A percentile compares a stretch with the other conserved stretches of the same genome.
Conservation (phyloP, 192 early-diverging fungal genomes). For the Coemansia sp. region DNA sequence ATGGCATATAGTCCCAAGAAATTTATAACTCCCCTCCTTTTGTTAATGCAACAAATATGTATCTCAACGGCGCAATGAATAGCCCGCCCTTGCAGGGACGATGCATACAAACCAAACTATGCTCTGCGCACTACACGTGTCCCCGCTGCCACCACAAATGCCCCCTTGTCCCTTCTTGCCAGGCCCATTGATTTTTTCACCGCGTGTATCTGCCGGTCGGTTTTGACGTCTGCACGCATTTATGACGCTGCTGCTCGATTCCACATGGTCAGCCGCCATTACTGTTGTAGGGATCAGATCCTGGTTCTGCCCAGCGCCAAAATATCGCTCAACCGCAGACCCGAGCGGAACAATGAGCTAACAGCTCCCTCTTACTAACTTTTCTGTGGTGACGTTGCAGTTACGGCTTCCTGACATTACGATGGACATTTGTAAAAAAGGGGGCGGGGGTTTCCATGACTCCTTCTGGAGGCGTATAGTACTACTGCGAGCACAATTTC, state of each 20-base stretch:
- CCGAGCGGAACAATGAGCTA: neutral
- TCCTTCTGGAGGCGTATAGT: neutral
- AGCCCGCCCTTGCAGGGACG: conserved; percentile 8
- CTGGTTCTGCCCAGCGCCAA: neutral
- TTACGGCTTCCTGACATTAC: neutral
- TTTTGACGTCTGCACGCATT: neutral
- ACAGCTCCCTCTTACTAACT: neutral
- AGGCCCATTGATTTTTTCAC: neutral
- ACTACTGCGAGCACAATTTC: neutral
- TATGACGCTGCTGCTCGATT: neutral
- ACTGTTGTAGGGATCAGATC: neutral
- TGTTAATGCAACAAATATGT: neutral
- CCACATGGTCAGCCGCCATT: neutral
- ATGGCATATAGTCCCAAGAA: neutral
- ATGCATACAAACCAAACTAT: neutral
- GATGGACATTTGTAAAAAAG: neutral
- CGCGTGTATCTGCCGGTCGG: neutral
- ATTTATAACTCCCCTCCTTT: neutral
- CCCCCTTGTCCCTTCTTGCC: neutral
- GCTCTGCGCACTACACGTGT: conserved; percentile 1
- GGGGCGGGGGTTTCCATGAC: neutral
- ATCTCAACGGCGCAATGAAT: conserved; percentile 1
- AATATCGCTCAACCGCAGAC: neutral
- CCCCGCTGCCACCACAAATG: conserved; percentile 2
- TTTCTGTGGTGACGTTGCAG: neutral